Conservation (phyloP, 345 rosid genomes). For the Ceriops zippeliana region DNA sequence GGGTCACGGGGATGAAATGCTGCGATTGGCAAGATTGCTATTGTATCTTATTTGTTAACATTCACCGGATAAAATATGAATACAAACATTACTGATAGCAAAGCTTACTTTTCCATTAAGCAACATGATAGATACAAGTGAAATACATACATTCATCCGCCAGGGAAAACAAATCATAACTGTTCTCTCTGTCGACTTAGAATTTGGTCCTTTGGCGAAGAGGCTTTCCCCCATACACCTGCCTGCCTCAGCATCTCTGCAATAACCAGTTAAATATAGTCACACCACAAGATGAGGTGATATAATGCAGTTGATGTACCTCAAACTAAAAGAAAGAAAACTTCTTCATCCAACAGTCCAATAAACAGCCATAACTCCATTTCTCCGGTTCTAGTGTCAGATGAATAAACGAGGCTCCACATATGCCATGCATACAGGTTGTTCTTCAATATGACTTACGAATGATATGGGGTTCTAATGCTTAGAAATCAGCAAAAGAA, state of each 20-base stretch:
- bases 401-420: no score
- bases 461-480: no score
- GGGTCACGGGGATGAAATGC: constrained; percentile 9
- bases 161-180: constrained; percentile 6
- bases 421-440: no score
- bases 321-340: neutral
- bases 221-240: constrained; percentile 21
- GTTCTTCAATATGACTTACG: no score
- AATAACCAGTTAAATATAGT: neutral
- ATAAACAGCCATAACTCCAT: no score
- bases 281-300: neutral
- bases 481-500: no score
- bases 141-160: constrained; percentile 26
- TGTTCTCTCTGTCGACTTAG: constrained; percentile 24
- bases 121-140: constrained; percentile 16
- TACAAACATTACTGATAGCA: constrained; percentile 26
- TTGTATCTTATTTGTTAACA: constrained; percentile 31
- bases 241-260: constrained; percentile 30
- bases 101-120: constrained; percentile 21
- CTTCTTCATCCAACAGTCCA: neutral
- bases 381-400: no score
- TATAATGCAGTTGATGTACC: neutral
- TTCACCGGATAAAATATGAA: constrained; percentile 16
- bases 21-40: constrained; percentile 17
- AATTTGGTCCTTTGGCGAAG: constrained; percentile 24